Evolutionary conservation across 2,329 filamentous ascomycete species (phyloP).

Genomic region (Amphichorda felina): DNA sequence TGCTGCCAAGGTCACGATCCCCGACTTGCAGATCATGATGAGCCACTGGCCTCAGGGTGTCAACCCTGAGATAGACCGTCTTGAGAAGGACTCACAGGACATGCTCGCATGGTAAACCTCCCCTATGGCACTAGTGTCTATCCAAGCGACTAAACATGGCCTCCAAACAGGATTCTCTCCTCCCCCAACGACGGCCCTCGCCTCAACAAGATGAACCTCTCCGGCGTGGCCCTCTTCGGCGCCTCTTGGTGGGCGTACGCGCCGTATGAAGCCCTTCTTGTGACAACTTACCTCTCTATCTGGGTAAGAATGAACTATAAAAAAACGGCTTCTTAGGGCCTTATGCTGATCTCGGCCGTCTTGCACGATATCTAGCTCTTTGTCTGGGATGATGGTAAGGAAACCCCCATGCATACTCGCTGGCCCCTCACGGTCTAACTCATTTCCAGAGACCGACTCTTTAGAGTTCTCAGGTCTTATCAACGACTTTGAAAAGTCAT

Average conservation of each 20-base stretch:
- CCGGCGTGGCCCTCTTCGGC: slow-evolving; percentile 1
- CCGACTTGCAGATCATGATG: not conserved
- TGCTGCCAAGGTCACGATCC: not conserved
- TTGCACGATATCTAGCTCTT: not conserved
- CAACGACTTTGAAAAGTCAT: slow-evolving; percentile 2
- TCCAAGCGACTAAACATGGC: too few species aligned
- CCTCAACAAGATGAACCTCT: slow-evolving; percentile 1
- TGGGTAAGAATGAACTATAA: too few species aligned
- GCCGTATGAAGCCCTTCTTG: not conserved
- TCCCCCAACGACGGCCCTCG: not conserved
- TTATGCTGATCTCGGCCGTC: too few species aligned
- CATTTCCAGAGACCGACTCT: not conserved
- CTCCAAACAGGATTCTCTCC: not conserved
- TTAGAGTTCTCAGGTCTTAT: slow-evolving; percentile 1
- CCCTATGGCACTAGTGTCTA: too few species aligned
- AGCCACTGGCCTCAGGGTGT: not conserved
- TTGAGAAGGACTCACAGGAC: not conserved
- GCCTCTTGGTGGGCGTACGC: slow-evolving; percentile 1
- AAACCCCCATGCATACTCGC: too few species aligned
- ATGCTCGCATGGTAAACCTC: not conserved
- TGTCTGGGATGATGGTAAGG: slow-evolving; percentile 1
- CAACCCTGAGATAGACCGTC: not conserved
- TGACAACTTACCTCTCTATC: slow-evolving; percentile 1
- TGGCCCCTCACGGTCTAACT: too few species aligned
- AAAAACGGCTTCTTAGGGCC: too few species aligned